Evolutionary conservation across 2,329 filamentous ascomycete species (phyloP).

Genomic region (Mycogone perniciosa): DNA sequence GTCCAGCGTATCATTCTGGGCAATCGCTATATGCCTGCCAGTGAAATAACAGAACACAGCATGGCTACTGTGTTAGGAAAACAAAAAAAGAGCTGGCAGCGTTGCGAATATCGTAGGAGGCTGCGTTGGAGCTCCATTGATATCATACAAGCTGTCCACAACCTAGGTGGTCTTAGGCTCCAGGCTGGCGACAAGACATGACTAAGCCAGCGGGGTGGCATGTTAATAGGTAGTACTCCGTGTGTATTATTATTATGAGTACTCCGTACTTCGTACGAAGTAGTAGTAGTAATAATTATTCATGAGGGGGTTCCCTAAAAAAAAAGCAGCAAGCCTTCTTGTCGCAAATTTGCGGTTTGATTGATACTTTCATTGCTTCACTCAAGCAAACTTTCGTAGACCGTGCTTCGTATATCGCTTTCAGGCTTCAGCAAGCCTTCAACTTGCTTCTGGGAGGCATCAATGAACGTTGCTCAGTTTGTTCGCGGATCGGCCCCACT

Average conservation of each 20-base stretch:
- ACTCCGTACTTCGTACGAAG: no score
- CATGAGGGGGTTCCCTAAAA: background rate
- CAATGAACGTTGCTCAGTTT: background rate
- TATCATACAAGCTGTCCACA: slow-evolving; percentile 14
- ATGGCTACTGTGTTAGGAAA: slow-evolving; percentile 19
- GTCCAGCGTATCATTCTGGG: slow-evolving; percentile 36
- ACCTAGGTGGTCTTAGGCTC: slow-evolving; percentile 4
- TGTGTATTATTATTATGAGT: no score
- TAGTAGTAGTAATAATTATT: background rate
- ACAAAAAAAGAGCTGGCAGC: background rate
- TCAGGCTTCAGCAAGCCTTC: no score
- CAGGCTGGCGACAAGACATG: background rate
- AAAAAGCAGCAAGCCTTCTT: no score
- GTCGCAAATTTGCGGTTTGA: no score
- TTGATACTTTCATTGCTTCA: no score
- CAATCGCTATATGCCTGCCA: slow-evolving; percentile 29
- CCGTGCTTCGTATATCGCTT: no score
- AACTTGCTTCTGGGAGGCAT: no score
- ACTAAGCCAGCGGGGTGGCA: background rate
- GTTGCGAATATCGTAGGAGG: slow-evolving; percentile 2
- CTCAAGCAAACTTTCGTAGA: no score
- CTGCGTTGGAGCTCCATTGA: slow-evolving; percentile 5
- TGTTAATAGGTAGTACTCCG: no score
- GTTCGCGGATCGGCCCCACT: background rate
- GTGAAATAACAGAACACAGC: slow-evolving; percentile 19